phyloP scores from a whole-genome alignment of 306 rosid species.

The Cucurbita ficifolia region DNA sequence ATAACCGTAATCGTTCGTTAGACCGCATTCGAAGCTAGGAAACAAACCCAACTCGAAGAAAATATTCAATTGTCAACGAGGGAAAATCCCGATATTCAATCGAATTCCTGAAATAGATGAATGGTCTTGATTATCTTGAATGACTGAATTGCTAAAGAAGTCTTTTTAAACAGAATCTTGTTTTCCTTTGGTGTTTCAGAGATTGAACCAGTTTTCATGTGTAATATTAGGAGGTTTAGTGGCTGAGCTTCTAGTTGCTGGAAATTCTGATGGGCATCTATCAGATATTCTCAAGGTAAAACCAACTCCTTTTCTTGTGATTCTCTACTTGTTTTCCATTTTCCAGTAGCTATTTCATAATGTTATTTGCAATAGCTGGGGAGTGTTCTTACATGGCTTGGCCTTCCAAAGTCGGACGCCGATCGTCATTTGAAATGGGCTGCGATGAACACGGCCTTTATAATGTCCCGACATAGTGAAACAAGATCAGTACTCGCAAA shows the following conservation, averaged over 20 bases:
- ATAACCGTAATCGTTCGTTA: too few species aligned
- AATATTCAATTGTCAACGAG: neutral
- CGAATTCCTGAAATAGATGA: too few species aligned
- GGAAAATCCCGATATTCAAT: too few species aligned
- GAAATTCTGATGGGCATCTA: slow-evolving; percentile 9
- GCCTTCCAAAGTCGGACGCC: neutral
- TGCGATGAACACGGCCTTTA: neutral
- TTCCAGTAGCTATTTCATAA: neutral
- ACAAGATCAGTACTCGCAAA: slow-evolving; percentile 1
- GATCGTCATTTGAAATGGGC: slow-evolving; percentile 7
- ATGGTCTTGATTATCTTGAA: too few species aligned
- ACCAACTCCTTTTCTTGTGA: neutral
- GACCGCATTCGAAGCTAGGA: neutral
- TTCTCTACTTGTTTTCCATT: neutral
- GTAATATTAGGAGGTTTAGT: slow-evolving; percentile 11
- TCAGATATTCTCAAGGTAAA: slow-evolving; percentile 2
- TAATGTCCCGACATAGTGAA: slow-evolving; percentile 3
- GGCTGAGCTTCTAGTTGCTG: slow-evolving; percentile 10
- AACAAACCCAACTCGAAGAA: neutral
- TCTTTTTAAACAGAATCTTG: neutral
- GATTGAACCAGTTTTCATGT: slow-evolving; percentile 6
- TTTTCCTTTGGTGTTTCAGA: neutral
- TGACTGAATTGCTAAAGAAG: neutral
- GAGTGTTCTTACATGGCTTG: slow-evolving; percentile 9
- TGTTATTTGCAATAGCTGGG: neutral